phyloP scores from a whole-genome alignment of 164 flowering plant genomes.

The Malania oleifera region DNA sequence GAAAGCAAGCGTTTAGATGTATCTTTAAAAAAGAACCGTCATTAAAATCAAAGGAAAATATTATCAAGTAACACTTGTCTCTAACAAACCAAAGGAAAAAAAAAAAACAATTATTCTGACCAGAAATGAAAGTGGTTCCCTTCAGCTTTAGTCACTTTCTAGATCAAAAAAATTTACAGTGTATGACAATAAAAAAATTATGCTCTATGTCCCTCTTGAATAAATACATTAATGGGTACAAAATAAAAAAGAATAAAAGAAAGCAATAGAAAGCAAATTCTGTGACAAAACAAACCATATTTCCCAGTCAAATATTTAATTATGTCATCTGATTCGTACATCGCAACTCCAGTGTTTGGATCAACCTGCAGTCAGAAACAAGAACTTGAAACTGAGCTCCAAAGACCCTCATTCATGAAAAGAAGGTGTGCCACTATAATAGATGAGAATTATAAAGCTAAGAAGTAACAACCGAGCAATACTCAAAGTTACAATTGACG shows the following conservation, averaged over 20 bases:
- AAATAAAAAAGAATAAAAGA: background rate
- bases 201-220: too few relatives aligned
- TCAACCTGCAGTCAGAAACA: conserved; percentile 63
- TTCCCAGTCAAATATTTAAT: conserved; percentile 82
- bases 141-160: too few relatives aligned
- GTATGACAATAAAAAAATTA: background rate
- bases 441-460: background rate
- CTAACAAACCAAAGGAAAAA: too few relatives aligned
- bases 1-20: too few relatives aligned
- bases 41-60: too few relatives aligned
- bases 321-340: conserved; percentile 97
- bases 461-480: background rate
- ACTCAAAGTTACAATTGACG: too few relatives aligned
- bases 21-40: too few relatives aligned
- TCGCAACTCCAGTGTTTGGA: conserved; percentile 91
- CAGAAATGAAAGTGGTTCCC: too few relatives aligned
- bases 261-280: background rate
- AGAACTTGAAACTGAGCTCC: background rate
- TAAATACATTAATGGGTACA: background rate
- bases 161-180: too few relatives aligned
- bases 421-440: background rate
- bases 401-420: background rate
- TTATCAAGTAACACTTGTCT: too few relatives aligned
- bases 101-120: too few relatives aligned
- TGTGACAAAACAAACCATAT: conserved; percentile 52